Evolutionary conservation across 805 yeast species (phyloP), one percentile per base, ranked within the genome.

Genomic region (Pichia ethanolica): DNA sequence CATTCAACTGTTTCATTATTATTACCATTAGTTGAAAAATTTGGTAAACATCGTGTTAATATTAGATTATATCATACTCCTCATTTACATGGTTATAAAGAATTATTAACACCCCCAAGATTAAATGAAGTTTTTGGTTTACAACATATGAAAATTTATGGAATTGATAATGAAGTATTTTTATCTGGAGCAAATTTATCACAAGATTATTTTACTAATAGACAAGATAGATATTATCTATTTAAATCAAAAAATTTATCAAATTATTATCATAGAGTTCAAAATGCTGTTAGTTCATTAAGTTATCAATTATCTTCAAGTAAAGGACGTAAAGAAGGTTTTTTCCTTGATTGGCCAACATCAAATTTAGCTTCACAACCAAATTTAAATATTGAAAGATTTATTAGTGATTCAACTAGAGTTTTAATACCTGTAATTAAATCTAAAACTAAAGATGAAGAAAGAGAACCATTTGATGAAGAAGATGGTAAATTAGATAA

Each of bases 81-180:
- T 0, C 83, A 83, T 54, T 73, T 87, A 56, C 70, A 75, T 38
- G 95, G 95, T 0, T 60, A 87, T 51, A 75, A 78, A 49, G 81
- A 82, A 60, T 56, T 68, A 8, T 42, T 86, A 41, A 73, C 89
- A 3, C 99, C 99, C 0, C 83, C 77, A 51, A 75, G 99, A 54
- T 73, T 91, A 54, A 89, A 90, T 65, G 99, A 93, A 68, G 90
- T 95, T 4, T 78, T 76, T 69, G 99, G 99, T 0, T 74, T 93
- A 46, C 99, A 93, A 65, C 99, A 93, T 63, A 93, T 93, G 98
- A 93, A 93, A 64, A 75, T 93, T 32, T 93, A 93, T 64, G 99
- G 99, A 1, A 82, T 90, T 59, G 99, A 93, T 64, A 81, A 89
- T 59, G 96, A 90, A 61, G 80, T 93, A 39, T 77, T 93, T 20